phyloP scores from a whole-genome alignment of 1,139 yeast genomes.

The Saccharomyces uvarum region DNA sequence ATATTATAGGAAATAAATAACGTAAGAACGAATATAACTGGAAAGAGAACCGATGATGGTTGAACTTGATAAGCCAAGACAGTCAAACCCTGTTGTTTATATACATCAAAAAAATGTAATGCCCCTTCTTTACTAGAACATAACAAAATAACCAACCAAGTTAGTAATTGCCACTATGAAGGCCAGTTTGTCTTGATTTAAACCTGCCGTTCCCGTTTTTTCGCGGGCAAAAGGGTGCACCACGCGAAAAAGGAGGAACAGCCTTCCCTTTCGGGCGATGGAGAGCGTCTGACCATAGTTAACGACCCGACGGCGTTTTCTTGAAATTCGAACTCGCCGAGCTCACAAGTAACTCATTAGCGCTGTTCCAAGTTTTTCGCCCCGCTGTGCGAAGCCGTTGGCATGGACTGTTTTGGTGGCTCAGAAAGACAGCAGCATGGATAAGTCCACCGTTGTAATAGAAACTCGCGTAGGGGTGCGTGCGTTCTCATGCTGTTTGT shows the following conservation, averaged over 20 bases:
- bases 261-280: constrained; percentile 46
- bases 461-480: not conserved
- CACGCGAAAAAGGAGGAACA: constrained; percentile 39
- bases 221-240: constrained; percentile 8
- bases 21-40: not conserved
- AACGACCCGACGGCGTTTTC: constrained; percentile 48
- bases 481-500: not conserved
- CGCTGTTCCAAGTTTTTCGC: constrained; percentile 29
- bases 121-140: not conserved
- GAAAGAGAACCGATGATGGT: not conserved
- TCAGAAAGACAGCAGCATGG: not conserved
- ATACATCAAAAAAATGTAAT: not conserved
- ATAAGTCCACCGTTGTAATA: not conserved
- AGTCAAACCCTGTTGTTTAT: not conserved
- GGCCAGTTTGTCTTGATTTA: constrained; percentile 4
- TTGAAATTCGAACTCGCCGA: constrained; percentile 42
- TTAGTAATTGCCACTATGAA: not conserved
- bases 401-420: constrained; percentile 8
- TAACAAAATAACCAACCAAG: not conserved
- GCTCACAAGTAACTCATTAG: constrained; percentile 14
- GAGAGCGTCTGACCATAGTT: constrained; percentile 45
- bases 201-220: constrained; percentile 8
- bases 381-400: constrained; percentile 14
- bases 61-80: not conserved
- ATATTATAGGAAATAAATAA: not conserved